Base-by-base conservation (phyloP, 148 eudicot genomes). In the Rhododendron molle region DNA sequence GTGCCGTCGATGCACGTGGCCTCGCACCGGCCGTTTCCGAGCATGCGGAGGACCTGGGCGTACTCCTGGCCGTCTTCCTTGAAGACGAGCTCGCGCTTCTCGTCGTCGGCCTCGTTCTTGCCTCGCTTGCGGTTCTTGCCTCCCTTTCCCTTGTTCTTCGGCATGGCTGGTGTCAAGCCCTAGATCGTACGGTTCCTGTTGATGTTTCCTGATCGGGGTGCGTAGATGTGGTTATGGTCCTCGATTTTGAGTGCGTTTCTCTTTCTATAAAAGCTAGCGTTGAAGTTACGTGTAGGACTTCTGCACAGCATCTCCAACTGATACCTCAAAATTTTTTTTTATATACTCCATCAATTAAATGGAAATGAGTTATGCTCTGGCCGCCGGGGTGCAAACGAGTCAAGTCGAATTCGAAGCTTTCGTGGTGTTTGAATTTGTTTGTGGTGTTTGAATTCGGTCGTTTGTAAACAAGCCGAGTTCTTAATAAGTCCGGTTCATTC, bases 71-170 rank as follows among this genome's bases (percentile, higher is more conserved):
- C 93, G 28, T 92, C 93, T 43, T 92, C 93, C 52, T 92, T 92
- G 86, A 92, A 92, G 0, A 95, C 94, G 5, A 95, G 89, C 89
- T 95, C 98, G 62, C 96, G 85, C 86, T 93, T 95, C 88, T 93
- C 98, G 49, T 95, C 95, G 76, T 95, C 98, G 3, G 96, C 98
- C 40, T 95, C 98, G 88, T 95, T 95, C 95, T 95, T 95, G 0
- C 98, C 96, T 83, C 98, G 89, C 91, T 95, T 95, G 76, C 98
- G 80, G 86, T 93, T 95, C 92, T 95, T 95, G 1, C 98, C 98
- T 92, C 98, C 98, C 90, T 95, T 95, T 74, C 98, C 98, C 90
- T 95, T 95, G 90, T 95, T 93, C 93, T 95, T 95, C 95, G 98
- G 98, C 98, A 95, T 94, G 79, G 23, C 36, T 60, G 46, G 15